phyloP scores from a whole-genome alignment of 163 green algal species.

The Chlorella variabilis region DNA sequence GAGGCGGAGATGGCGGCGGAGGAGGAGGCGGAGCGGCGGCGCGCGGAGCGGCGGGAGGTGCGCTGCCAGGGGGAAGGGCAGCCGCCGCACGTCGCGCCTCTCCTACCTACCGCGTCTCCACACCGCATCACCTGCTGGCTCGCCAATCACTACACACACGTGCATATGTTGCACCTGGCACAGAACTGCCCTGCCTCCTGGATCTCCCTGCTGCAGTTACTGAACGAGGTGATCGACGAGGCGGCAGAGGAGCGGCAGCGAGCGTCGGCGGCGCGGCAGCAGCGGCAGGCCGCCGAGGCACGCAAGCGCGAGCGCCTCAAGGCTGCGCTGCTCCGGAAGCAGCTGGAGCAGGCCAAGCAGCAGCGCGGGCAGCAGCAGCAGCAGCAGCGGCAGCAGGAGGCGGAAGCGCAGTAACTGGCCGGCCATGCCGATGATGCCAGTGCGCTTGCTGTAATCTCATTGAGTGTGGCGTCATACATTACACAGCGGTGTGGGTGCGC shows the following conservation, averaged over 20 bases:
- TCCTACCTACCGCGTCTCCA: not conserved
- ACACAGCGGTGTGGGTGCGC: too few relatives aligned
- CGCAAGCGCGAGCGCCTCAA: conserved; percentile 62
- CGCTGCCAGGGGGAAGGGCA: not conserved
- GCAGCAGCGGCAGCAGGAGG: conserved; percentile 15
- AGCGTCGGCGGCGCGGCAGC: conserved; percentile 24
- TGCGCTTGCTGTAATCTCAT: too few relatives aligned
- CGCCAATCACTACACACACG: too few relatives aligned
- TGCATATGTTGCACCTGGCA: too few relatives aligned
- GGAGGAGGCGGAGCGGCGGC: conserved; percentile 40
- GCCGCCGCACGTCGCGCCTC: not conserved
- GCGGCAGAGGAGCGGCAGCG: conserved; percentile 47
- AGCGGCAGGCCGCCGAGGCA: conserved; percentile 1
- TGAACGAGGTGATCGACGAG: conserved; percentile 49
- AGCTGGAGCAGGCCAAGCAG: conserved; percentile 77
- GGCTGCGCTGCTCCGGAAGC: conserved; percentile 66
- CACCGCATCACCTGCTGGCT: too few relatives aligned
- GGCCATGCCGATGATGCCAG: too few relatives aligned
- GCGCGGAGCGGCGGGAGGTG: conserved; percentile 43
- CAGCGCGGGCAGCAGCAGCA: conserved; percentile 29
- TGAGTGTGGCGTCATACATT: too few relatives aligned
- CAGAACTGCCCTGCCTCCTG: not conserved
- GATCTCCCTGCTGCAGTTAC: too few relatives aligned
- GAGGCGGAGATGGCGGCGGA: conserved; percentile 26
- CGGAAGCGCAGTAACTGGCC: not conserved